A percentile compares a stretch with the other conserved stretches of the same genome.
These are phyloP conservation scores for Linaria vulgaris DNA, from an alignment of 257 asterid genomes.

Conservation along the genomic window DNA sequence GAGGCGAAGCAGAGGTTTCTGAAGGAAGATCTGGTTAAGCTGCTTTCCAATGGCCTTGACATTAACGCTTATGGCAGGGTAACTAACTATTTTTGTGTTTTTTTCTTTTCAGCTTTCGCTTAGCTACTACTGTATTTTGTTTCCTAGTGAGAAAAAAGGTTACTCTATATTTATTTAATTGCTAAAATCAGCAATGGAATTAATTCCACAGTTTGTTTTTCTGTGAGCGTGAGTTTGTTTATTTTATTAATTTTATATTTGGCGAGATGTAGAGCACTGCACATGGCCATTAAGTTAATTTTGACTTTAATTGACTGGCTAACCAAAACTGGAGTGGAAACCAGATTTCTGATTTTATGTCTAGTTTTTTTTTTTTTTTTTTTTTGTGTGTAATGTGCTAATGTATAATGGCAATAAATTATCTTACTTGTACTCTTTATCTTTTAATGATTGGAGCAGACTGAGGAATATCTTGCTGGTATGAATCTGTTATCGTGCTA, in stretches of 20 bases:
- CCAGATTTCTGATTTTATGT: constrained; percentile 3
- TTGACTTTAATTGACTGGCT: not conserved
- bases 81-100: not conserved
- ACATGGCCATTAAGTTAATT: no score
- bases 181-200: no score
- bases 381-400: no score
- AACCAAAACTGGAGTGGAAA: constrained; percentile 14
- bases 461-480: constrained; percentile 87
- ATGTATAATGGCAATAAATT: no score
- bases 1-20: constrained; percentile 91
- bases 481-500: constrained; percentile 66
- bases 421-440: constrained; percentile 21
- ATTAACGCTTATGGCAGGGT: constrained; percentile 95
- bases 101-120: not conserved
- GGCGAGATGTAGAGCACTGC: no score
- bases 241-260: not conserved
- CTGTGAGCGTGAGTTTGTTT: constrained; percentile 3
- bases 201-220: not conserved
- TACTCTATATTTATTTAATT: not conserved
- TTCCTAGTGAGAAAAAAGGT: constrained; percentile 5
- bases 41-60: constrained; percentile 87
- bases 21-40: constrained; percentile 88
- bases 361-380: no score
- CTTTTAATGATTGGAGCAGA: constrained; percentile 55
- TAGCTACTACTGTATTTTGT: constrained; percentile 15